phyloP scores from a whole-genome alignment of 1,284 basidiomycete genomes.

The Takashimella koratensis region DNA sequence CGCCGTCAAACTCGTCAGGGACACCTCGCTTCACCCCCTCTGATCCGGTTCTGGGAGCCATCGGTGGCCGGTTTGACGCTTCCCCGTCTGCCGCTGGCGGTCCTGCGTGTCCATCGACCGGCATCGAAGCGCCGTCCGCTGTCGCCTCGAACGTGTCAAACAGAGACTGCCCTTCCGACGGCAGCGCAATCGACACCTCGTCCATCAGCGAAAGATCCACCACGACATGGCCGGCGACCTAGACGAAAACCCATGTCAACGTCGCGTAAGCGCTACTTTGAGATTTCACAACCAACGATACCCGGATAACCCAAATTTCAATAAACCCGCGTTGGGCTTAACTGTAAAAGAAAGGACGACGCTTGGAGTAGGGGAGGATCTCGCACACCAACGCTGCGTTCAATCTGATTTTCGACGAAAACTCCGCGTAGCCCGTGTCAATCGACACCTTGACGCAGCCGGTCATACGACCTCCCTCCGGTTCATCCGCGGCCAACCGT shows the following conservation, averaged over 20 bases:
- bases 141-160: constrained; percentile 22
- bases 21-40: background rate
- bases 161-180: constrained; percentile 37
- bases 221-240: constrained; percentile 73
- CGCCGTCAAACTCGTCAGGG: background rate
- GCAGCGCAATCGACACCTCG: constrained; percentile 64
- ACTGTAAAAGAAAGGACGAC: no score
- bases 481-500: no score
- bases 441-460: no score
- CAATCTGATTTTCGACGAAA: no score
- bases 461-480: no score
- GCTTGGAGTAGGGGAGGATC: no score
- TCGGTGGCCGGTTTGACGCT: background rate
- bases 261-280: background rate
- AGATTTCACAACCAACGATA: no score
- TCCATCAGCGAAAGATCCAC: constrained; percentile 68
- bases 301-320: no score
- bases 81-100: background rate
- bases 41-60: background rate
- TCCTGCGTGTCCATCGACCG: background rate
- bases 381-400: no score
- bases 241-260: background rate
- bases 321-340: no score
- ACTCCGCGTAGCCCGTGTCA: no score
- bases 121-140: background rate